Conservation (phyloP, 371 early-diverging fungal genomes). For the Funneliformis caledonium region DNA sequence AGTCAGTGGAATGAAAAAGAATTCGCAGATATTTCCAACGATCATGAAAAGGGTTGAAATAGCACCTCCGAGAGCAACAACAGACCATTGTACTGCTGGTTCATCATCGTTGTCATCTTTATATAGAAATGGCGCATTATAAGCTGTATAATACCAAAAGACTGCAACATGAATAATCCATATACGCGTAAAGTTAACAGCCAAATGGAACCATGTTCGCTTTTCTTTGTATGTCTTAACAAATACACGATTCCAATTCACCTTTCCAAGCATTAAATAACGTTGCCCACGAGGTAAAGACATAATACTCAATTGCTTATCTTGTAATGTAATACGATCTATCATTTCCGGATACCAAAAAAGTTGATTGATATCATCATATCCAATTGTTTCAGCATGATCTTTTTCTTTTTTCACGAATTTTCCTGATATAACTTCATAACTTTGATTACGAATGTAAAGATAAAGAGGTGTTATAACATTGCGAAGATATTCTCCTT, state of each 20-base stretch:
- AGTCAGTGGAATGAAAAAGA: conserved; percentile 68
- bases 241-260: conserved; percentile 76
- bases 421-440: conserved; percentile 71
- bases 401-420: conserved; percentile 81
- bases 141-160: conserved; percentile 84
- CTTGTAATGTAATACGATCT: conserved; percentile 60
- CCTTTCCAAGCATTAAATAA: conserved; percentile 64
- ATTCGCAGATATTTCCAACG: conserved; percentile 70
- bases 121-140: conserved; percentile 74
- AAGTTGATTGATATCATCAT: conserved; percentile 90
- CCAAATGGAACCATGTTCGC: conserved; percentile 83
- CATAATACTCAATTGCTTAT: conserved; percentile 53
- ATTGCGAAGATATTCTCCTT: conserved; percentile 74
- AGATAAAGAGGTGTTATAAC: conserved; percentile 79
- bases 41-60: conserved; percentile 73
- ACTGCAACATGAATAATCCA: conserved; percentile 87
- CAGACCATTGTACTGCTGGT: conserved; percentile 63
- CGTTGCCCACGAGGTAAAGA: conserved; percentile 69
- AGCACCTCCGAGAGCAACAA: conserved; percentile 79
- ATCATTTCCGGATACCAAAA: conserved; percentile 83
- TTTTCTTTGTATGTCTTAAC: conserved; percentile 88
- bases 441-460: conserved; percentile 79
- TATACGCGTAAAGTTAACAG: conserved; percentile 84
- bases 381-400: conserved; percentile 80
- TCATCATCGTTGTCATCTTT: conserved; percentile 51